phyloP scores from a whole-genome alignment of 2,329 filamentous ascomycete species.

The Pseudopyrenochaeta lycopersici region DNA sequence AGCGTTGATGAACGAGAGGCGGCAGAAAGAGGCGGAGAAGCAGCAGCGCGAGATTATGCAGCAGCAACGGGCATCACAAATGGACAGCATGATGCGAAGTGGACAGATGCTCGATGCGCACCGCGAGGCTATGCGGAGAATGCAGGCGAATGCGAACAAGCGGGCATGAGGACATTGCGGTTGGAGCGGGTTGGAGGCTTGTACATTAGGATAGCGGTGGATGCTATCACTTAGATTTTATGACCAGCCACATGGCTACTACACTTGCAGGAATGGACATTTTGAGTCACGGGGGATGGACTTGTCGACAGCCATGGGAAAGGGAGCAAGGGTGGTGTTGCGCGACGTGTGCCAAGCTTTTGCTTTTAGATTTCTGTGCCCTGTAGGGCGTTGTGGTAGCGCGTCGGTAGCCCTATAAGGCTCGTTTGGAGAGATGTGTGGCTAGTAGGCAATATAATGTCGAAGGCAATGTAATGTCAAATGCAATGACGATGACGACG shows the following conservation, averaged over 20 bases:
- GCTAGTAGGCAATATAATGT: no score
- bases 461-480: no score
- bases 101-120: slow-evolving; percentile 80
- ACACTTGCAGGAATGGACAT: not conserved
- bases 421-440: no score
- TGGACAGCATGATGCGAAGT: slow-evolving; percentile 79
- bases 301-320: not conserved
- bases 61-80: slow-evolving; percentile 67
- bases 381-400: no score
- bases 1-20: slow-evolving; percentile 67
- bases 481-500: no score
- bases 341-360: no score
- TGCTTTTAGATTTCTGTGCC: no score
- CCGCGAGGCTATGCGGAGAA: slow-evolving; percentile 78
- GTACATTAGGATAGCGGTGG: not conserved
- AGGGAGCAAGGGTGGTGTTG: no score
- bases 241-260: slow-evolving; percentile 3
- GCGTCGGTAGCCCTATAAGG: no score
- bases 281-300: no score
- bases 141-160: slow-evolving; percentile 71
- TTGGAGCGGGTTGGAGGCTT: not conserved
- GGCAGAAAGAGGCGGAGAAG: slow-evolving; percentile 68
- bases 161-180: slow-evolving; percentile 20
- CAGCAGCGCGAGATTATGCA: slow-evolving; percentile 67
- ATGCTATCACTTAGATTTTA: slow-evolving; percentile 1